phyloP scores from a whole-genome alignment of 2,329 filamentous ascomycete species.

The Claviceps humidiphila region DNA sequence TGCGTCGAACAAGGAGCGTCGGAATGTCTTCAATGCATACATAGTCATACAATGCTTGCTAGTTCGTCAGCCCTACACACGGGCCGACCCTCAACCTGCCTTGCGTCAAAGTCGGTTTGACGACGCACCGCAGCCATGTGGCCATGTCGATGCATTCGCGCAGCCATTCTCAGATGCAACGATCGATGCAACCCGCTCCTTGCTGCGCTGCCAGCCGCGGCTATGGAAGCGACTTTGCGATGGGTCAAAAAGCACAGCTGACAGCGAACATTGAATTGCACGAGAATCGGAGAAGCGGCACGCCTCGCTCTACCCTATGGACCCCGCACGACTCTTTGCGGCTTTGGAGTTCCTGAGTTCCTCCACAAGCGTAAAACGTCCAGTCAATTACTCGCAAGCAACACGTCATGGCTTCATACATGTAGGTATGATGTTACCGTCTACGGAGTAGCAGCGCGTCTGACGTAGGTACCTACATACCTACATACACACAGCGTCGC shows the following conservation, averaged over 20 bases:
- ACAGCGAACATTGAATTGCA: too few relatives aligned
- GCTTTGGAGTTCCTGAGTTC: background rate
- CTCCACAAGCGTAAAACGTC: background rate
- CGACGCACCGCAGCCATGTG: slow-evolving; percentile 3
- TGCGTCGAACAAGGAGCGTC: slow-evolving; percentile 4
- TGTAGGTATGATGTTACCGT: background rate
- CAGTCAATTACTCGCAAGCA: background rate
- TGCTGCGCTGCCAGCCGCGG: background rate
- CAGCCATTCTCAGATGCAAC: background rate
- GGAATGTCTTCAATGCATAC: slow-evolving; percentile 7
- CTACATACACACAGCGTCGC: background rate
- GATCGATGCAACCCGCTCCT: background rate
- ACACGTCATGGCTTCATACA: background rate
- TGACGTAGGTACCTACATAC: too few relatives aligned
- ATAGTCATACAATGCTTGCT: background rate
- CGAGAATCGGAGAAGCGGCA: background rate
- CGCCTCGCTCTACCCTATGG: background rate
- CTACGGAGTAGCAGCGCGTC: too few relatives aligned
- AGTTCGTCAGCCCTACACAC: slow-evolving; percentile 7
- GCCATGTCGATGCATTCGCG: background rate
- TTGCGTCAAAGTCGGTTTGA: slow-evolving; percentile 1
- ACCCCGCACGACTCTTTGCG: background rate
- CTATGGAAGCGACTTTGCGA: background rate
- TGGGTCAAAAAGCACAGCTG: background rate
- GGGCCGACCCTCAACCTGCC: slow-evolving; percentile 6